Evolutionary conservation across 2,329 filamentous ascomycete genomes (phyloP).

Genomic region (Penicillium polonicum): DNA sequence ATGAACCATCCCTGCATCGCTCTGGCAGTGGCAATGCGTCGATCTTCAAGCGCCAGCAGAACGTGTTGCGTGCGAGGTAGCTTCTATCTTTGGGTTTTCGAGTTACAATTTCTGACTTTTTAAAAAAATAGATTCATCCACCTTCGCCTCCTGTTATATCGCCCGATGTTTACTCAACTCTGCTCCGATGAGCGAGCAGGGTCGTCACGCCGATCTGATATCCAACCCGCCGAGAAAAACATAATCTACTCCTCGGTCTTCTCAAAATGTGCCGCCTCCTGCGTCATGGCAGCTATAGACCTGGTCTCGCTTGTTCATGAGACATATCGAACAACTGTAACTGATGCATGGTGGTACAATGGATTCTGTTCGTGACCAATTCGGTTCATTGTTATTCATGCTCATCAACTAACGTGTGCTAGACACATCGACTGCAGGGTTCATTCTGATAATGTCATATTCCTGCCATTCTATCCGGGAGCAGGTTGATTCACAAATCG

Average conservation of each 20-base stretch:
- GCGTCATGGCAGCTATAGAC: slow-evolving; percentile 32
- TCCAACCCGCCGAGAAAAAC: slow-evolving; percentile 15
- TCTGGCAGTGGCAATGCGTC: slow-evolving; percentile 3
- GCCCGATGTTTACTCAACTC: slow-evolving; percentile 36
- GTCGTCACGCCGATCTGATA: slow-evolving; percentile 4
- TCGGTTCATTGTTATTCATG: not conserved
- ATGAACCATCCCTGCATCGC: not conserved
- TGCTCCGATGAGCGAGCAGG: slow-evolving; percentile 26
- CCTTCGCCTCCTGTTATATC: slow-evolving; percentile 35
- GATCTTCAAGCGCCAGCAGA: slow-evolving; percentile 28
- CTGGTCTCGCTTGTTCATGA: slow-evolving; percentile 33
- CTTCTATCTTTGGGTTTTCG: not conserved
- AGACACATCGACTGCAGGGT: slow-evolving; percentile 34
- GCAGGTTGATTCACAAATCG: slow-evolving; percentile 16
- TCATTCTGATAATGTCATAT: slow-evolving; percentile 34
- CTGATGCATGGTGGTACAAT: slow-evolving; percentile 43
- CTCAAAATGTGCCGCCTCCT: slow-evolving; percentile 32
- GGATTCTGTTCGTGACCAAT: slow-evolving; percentile 35
- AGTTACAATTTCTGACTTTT: not conserved
- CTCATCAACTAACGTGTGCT: not conserved
- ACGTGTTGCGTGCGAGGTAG: slow-evolving; percentile 33
- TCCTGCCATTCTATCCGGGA: slow-evolving; percentile 23
- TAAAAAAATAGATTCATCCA: slow-evolving; percentile 29
- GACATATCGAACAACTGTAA: slow-evolving; percentile 27
- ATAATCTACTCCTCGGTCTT: slow-evolving; percentile 28